Conservation (phyloP, 768 basidiomycete species). For the Boletus huronensis region DNA sequence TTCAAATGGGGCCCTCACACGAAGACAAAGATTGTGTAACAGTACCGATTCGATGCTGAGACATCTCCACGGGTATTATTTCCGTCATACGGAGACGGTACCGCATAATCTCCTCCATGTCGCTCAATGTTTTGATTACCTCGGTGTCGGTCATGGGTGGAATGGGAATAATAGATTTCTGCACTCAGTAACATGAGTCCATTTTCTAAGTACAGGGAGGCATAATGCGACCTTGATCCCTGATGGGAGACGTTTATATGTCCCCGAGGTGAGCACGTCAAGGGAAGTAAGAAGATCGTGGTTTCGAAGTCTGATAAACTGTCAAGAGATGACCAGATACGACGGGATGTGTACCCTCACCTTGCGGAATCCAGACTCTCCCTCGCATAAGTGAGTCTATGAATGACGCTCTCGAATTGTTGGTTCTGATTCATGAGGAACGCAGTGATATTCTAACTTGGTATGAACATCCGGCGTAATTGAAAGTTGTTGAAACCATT, state of each 20-base stretch:
- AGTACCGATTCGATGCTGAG: constrained; percentile 60
- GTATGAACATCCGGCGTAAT: neutral
- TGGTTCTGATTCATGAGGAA: constrained; percentile 84
- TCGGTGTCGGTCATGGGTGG: constrained; percentile 64
- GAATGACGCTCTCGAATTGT: constrained; percentile 73
- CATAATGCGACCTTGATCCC: constrained; percentile 61
- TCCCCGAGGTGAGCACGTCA: constrained; percentile 82
- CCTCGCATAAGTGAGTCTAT: constrained; percentile 59
- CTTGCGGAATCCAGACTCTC: constrained; percentile 74
- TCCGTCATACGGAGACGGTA: constrained; percentile 78
- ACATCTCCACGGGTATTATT: constrained; percentile 80
- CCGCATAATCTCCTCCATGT: constrained; percentile 75
- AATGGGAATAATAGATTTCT: constrained; percentile 72
- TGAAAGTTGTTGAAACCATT: neutral
- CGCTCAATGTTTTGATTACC: constrained; percentile 59
- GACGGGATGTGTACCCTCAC: constrained; percentile 36
- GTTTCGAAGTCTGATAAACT: constrained; percentile 68
- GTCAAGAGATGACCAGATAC: neutral
- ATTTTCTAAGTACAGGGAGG: constrained; percentile 12
- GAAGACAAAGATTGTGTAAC: constrained; percentile 20
- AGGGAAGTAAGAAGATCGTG: constrained; percentile 91
- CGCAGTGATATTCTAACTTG: constrained; percentile 71
- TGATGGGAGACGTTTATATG: constrained; percentile 79
- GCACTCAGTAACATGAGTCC: constrained; percentile 22
- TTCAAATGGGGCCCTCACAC: constrained; percentile 9